Evolutionary conservation across 2,329 filamentous ascomycete species (phyloP).

Genomic region (Berkeleyomyces rouxiae): DNA sequence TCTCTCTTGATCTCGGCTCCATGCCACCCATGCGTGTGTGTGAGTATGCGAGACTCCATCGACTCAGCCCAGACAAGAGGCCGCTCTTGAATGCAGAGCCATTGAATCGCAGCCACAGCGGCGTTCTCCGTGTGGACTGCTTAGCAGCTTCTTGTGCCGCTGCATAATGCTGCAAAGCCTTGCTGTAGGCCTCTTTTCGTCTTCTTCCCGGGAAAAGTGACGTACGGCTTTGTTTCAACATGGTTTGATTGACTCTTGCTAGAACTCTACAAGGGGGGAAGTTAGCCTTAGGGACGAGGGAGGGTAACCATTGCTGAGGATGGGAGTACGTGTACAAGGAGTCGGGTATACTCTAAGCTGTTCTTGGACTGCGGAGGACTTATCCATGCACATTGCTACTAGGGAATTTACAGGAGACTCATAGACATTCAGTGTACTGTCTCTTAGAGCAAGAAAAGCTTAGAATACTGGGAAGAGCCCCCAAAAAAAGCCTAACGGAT

Average conservation of each 20-base stretch:
- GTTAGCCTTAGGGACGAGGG: too few relatives aligned
- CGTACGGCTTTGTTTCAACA: background rate
- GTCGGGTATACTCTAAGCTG: too few relatives aligned
- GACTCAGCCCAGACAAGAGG: too few relatives aligned
- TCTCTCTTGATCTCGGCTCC: background rate
- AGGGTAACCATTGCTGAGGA: too few relatives aligned
- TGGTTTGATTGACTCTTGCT: background rate
- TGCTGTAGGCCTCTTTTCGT: background rate
- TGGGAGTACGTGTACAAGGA: too few relatives aligned
- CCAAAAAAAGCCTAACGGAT: too few relatives aligned
- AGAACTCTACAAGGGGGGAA: too few relatives aligned
- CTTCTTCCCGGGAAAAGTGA: background rate
- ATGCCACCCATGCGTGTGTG: background rate
- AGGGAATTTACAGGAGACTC: background rate
- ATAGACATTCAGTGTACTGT: background rate
- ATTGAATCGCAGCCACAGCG: background rate
- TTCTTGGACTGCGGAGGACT: too few relatives aligned
- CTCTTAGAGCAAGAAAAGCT: background rate
- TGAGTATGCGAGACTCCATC: background rate
- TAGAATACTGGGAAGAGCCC: background rate
- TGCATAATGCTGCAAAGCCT: background rate
- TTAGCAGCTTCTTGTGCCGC: background rate
- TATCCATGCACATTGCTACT: too few relatives aligned
- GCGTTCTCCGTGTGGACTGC: background rate
- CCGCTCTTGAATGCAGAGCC: background rate